Conservation (phyloP, 2,329 filamentous ascomycete species). For the Ceratocystis ficicola region DNA sequence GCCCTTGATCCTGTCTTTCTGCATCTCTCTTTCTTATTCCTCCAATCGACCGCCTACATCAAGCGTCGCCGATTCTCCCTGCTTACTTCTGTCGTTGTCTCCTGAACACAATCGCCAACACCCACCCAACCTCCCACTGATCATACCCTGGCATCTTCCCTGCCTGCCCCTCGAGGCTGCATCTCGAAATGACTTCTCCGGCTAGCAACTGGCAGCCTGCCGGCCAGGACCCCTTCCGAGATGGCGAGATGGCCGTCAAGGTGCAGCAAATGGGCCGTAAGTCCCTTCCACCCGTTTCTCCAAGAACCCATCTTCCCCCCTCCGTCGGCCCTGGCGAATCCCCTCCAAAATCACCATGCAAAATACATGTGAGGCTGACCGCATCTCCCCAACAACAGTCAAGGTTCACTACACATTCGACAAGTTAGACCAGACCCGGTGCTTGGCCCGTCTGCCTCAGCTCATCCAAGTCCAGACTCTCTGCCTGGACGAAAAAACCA, state of each 20-base stretch:
- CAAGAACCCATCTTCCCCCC: background rate
- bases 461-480: conserved; percentile 69
- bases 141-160: background rate
- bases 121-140: background rate
- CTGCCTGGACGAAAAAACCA: conserved; percentile 62
- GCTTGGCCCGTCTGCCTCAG: conserved; percentile 73
- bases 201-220: conserved; percentile 17
- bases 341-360: background rate
- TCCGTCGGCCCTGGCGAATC: too few species aligned
- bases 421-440: conserved; percentile 74
- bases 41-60: background rate
- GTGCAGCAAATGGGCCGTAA: conserved; percentile 56
- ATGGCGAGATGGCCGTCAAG: conserved; percentile 39
- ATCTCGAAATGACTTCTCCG: conserved; percentile 18
- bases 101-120: background rate
- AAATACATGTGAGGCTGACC: conserved; percentile 24
- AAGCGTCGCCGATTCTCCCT: background rate
- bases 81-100: too few species aligned
- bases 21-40: background rate
- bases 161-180: background rate
- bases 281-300: conserved; percentile 27
- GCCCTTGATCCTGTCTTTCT: background rate
- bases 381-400: conserved; percentile 41
- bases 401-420: conserved; percentile 98
- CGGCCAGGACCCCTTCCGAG: conserved; percentile 24